Evolutionary conservation across 176 grass and related monocot species (phyloP).

Genomic region (Oryza rufipogon): DNA sequence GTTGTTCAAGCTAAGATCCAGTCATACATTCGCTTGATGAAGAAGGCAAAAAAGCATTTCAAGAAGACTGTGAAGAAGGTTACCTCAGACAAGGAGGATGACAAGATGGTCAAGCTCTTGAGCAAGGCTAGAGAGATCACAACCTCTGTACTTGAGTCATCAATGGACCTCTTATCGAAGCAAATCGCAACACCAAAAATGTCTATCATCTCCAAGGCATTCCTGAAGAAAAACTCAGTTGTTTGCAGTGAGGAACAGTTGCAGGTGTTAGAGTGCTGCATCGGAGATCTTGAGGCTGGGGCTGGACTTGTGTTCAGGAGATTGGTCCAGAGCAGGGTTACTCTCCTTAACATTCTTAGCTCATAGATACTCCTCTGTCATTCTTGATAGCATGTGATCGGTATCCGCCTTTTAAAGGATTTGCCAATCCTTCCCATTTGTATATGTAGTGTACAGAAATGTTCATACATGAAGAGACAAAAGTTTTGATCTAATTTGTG

Average conservation of each 20-base stretch:
- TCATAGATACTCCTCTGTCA: slow-evolving; percentile 33
- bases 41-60: slow-evolving; percentile 67
- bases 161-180: slow-evolving; percentile 40
- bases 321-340: slow-evolving; percentile 57
- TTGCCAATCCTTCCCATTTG: not conserved
- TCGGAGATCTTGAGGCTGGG: slow-evolving; percentile 52
- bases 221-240: slow-evolving; percentile 41
- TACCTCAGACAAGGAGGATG: slow-evolving; percentile 34
- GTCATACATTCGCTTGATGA: slow-evolving; percentile 49
- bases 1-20: slow-evolving; percentile 36
- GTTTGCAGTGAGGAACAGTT: slow-evolving; percentile 40
- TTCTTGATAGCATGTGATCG: slow-evolving; percentile 32
- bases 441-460: slow-evolving; percentile 41
- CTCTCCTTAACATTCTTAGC: slow-evolving; percentile 54
- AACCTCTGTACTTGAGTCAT: slow-evolving; percentile 51
- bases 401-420: slow-evolving; percentile 49
- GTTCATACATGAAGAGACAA: slow-evolving; percentile 23
- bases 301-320: slow-evolving; percentile 57
- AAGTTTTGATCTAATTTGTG: slow-evolving; percentile 39
- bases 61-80: slow-evolving; percentile 55
- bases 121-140: slow-evolving; percentile 57
- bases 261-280: slow-evolving; percentile 39
- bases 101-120: slow-evolving; percentile 33
- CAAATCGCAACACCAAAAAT: slow-evolving; percentile 47
- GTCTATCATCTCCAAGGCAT: slow-evolving; percentile 45